A percentile compares a stretch with the other conserved stretches of the same genome.
phyloP scores from a whole-genome alignment of 306 rosid genomes.

The Vachellia pachyceras region DNA sequence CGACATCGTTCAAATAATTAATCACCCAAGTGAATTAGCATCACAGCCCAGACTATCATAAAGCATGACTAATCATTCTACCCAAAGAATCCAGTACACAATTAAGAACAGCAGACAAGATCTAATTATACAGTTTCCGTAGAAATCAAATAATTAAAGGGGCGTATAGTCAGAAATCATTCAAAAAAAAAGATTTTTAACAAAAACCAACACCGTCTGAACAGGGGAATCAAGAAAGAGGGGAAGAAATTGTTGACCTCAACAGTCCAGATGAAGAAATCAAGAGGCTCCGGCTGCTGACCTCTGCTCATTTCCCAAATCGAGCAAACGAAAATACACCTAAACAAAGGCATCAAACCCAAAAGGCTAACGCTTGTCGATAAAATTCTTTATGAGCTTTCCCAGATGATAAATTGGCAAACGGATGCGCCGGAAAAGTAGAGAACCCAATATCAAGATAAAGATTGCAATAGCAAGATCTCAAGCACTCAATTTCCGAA shows the following conservation, averaged over 20 bases:
- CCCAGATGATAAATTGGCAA: constrained; percentile 31
- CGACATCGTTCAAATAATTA: not conserved
- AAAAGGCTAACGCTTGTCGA: not conserved
- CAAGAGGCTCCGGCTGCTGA: constrained; percentile 95
- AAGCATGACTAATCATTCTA: constrained; percentile 13
- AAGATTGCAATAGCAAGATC: constrained; percentile 45
- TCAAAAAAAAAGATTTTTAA: not conserved
- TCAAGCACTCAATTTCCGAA: constrained; percentile 31
- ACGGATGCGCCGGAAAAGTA: constrained; percentile 5
- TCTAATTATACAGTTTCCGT: constrained; percentile 34
- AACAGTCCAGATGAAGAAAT: constrained; percentile 99
- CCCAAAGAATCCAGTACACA: constrained; percentile 23
- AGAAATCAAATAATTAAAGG: constrained; percentile 29
- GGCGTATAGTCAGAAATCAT: constrained; percentile 1
- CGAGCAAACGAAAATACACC: constrained; percentile 52
- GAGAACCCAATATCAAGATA: not conserved
- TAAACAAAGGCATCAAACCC: constrained; percentile 42
- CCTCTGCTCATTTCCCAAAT: constrained; percentile 80
- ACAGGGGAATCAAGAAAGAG: not conserved
- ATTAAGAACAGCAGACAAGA: constrained; percentile 18
- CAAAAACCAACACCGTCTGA: not conserved
- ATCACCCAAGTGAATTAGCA: not conserved
- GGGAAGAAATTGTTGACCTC: constrained; percentile 61
- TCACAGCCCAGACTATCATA: constrained; percentile 11
- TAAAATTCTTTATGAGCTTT: constrained; percentile 1